Base-by-base conservation (phyloP, 2,329 filamentous ascomycete species). In the Monosporascus sp. region DNA sequence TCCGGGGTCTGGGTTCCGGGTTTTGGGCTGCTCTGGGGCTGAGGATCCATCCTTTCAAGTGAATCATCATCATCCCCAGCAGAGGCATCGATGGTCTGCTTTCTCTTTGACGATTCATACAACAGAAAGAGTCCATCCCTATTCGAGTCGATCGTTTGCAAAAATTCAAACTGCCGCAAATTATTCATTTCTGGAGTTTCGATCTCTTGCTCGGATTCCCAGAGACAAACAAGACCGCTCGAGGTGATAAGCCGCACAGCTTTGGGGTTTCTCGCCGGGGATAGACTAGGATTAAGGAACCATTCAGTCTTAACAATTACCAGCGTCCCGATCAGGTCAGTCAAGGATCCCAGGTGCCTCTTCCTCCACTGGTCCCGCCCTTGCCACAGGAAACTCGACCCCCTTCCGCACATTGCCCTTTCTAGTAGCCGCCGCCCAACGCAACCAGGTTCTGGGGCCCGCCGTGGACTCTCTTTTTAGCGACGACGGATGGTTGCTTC, bases 401-500 rank as follows among this genome's bases (percentile, higher is more conserved):
- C 38, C 40, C 40, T 43, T 43, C 40, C 43, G 22, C 43, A 31
- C 43, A 14, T 46, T 46, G 6, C 20, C 24, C 24, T 20, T 27
- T 19, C 19, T 20, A 40, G 38, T 40, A 40, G 9, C n/a, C 19
- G 9, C 40, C 9, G 40, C 11, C 40, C 63, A 64, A 64, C 57
- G 59, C 58, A 63, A 66, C 64, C 53, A 50, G 56, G 55, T 56
- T 61, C 60, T 59, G 55, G 59, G 57, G 57, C 52, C 50, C 58
- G 52, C 54, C 56, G 54, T 58, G 49, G 55, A 43, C 52, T 49
- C 26, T 50, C 49, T 52, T 40, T 55, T 41, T 50, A 56, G 59
- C 59, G 58, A 59, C 55, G 52, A 57, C 54, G 55, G 53, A 52
- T 57, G 56, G 49, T 31, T 55, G 53, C 53, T 47, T 53, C 40